phyloP scores from a whole-genome alignment of 352 stramenopile genomes.

The Pythium dissimile region DNA sequence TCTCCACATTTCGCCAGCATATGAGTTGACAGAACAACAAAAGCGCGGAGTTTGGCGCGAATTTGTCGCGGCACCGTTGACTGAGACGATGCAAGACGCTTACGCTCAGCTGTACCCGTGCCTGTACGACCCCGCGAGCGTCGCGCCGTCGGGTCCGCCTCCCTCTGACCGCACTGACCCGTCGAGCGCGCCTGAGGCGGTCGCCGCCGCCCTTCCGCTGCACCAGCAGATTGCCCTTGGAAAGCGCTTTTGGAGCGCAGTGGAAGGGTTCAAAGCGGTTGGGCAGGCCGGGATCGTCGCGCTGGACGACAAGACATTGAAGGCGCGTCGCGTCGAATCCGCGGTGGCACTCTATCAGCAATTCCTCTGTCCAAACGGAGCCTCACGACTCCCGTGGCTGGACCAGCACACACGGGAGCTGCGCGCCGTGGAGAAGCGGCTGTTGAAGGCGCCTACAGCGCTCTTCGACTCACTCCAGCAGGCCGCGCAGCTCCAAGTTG shows the following conservation, averaged over 20 bases:
- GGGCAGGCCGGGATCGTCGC: slow-evolving; percentile 24
- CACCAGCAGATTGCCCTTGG: slow-evolving; percentile 24
- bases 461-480: slow-evolving; percentile 60
- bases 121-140: slow-evolving; percentile 27
- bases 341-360: slow-evolving; percentile 44
- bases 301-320: slow-evolving; percentile 33
- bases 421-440: slow-evolving; percentile 21
- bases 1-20: too few relatives aligned
- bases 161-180: too few relatives aligned
- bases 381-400: slow-evolving; percentile 35
- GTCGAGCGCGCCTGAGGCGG: too few relatives aligned
- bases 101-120: slow-evolving; percentile 57
- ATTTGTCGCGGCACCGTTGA: slow-evolving; percentile 34
- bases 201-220: neutral
- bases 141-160: neutral
- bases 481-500: slow-evolving; percentile 48
- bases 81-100: slow-evolving; percentile 43
- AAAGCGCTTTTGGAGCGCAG: slow-evolving; percentile 63
- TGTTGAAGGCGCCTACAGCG: slow-evolving; percentile 26
- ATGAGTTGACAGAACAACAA: slow-evolving; percentile 30
- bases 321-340: slow-evolving; percentile 32
- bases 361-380: slow-evolving; percentile 26
- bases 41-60: slow-evolving; percentile 42
- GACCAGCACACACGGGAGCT: slow-evolving; percentile 51
- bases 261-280: slow-evolving; percentile 54